A percentile compares a stretch with the other conserved stretches of the same genome.
Conservation (phyloP, 345 rosid genomes). For the Salix arbutifolia region DNA sequence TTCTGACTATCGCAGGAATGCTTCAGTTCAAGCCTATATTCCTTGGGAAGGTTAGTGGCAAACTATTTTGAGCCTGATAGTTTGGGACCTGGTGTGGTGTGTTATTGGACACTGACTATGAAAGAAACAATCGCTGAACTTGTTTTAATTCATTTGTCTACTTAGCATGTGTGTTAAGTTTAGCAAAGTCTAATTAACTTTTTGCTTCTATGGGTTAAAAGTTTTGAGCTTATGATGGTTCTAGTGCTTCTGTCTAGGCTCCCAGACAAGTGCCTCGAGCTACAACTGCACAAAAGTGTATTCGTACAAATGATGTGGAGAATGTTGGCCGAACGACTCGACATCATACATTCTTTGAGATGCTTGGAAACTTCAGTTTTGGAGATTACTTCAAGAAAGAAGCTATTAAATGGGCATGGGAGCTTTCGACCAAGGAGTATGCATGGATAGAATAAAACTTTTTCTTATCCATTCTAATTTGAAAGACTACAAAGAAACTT, state of each 20-base stretch:
- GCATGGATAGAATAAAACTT: conserved; percentile 20
- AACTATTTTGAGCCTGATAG: neutral
- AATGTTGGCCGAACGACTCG: conserved; percentile 88
- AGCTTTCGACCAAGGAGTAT: conserved; percentile 79
- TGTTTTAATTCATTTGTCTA: neutral
- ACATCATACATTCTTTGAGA: conserved; percentile 94
- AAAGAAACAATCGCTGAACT: neutral
- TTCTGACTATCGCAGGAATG: conserved; percentile 96
- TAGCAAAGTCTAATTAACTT: neutral
- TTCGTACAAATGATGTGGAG: conserved; percentile 90
- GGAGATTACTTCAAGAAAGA: conserved; percentile 96
- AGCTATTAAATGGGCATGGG: conserved; percentile 97
- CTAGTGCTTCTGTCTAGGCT: conserved; percentile 39
- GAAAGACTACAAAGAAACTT: neutral
- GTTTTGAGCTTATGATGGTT: conserved; percentile 8
- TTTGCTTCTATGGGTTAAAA: neutral
- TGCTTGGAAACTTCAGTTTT: conserved; percentile 95
- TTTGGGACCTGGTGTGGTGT: no score
- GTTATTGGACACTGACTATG: no score
- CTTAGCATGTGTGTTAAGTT: neutral
- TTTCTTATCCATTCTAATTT: neutral
- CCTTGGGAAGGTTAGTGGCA: conserved; percentile 68
- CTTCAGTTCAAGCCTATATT: conserved; percentile 94
- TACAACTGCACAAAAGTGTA: conserved; percentile 83
- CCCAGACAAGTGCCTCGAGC: conserved; percentile 83